phyloP scores from a whole-genome alignment of 2,329 filamentous ascomycete species.

The Penicillium sp. region DNA sequence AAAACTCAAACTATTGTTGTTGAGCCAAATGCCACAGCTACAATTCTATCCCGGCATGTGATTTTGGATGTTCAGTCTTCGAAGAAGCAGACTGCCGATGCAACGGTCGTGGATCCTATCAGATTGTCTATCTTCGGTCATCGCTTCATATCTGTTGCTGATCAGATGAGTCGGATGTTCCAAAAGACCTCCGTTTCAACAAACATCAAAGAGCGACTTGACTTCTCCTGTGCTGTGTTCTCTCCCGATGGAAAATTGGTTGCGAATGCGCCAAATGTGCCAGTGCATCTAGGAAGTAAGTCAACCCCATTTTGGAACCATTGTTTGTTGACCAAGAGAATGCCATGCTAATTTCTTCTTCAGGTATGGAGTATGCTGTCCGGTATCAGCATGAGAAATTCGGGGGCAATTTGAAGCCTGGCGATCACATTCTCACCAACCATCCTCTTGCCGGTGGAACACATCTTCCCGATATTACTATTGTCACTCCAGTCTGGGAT shows the following conservation, averaged over 20 bases:
- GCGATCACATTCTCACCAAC: conserved; percentile 80
- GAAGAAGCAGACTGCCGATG: conserved; percentile 14
- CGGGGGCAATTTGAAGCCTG: conserved; percentile 72
- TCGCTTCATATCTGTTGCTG: conserved; percentile 60
- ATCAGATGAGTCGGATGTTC: conserved; percentile 59
- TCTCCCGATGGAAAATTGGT: conserved; percentile 75
- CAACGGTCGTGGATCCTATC: conserved; percentile 47
- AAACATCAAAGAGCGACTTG: conserved; percentile 82
- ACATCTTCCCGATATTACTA: conserved; percentile 77
- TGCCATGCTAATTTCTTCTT: background rate
- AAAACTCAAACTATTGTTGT: conserved; percentile 81
- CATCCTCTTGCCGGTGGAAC: conserved; percentile 83
- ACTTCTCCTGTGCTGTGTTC: conserved; percentile 81
- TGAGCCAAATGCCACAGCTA: conserved; percentile 62
- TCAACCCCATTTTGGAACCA: conserved; percentile 66
- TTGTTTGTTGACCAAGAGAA: background rate
- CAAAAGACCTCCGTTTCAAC: conserved; percentile 58
- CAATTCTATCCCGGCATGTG: background rate
- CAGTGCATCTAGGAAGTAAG: conserved; percentile 66
- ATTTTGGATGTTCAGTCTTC: conserved; percentile 13
- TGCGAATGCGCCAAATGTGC: conserved; percentile 68
- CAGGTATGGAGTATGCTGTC: conserved; percentile 53
- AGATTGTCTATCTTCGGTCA: conserved; percentile 57
- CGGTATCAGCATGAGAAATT: conserved; percentile 76
- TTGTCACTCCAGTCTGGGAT: background rate